Evolutionary conservation across 2,329 filamentous ascomycete genomes (phyloP).

Genomic region (Trichoderma afroharzianum): DNA sequence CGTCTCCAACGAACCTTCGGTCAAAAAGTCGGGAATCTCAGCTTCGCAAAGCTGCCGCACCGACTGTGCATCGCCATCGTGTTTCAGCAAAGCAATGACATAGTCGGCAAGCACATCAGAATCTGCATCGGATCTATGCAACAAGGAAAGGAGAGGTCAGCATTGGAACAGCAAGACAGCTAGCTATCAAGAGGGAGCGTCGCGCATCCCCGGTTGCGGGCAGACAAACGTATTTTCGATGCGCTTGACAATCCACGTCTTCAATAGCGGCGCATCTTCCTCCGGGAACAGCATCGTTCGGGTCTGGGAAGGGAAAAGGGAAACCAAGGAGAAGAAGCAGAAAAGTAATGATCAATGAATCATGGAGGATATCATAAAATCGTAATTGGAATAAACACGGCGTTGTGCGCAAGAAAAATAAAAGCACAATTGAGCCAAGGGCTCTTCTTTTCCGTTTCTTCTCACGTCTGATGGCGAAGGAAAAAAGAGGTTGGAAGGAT

Average conservation of each 20-base stretch:
- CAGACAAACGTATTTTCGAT: slow-evolving; percentile 67
- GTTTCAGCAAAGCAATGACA: slow-evolving; percentile 71
- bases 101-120: slow-evolving; percentile 80
- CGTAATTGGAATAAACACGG: background rate
- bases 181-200: background rate
- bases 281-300: slow-evolving; percentile 59
- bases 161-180: background rate
- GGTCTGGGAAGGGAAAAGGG: background rate
- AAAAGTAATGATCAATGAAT: background rate
- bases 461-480: background rate
- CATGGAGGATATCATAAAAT: background rate
- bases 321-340: background rate
- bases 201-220: background rate
- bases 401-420: background rate
- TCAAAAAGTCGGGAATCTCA: slow-evolving; percentile 72
- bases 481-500: background rate
- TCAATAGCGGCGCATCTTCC: slow-evolving; percentile 60
- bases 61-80: slow-evolving; percentile 62
- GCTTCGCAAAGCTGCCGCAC: slow-evolving; percentile 66
- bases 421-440: background rate
- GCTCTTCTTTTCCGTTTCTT: background rate
- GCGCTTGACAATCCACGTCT: slow-evolving; percentile 73
- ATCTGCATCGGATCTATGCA: slow-evolving; percentile 70
- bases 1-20: slow-evolving; percentile 47
- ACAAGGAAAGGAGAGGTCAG: slow-evolving; percentile 9